Evolutionary conservation across 495 filamentous ascomycete species (phyloP).

Genomic region (Hypomontagnella submonticulosa): DNA sequence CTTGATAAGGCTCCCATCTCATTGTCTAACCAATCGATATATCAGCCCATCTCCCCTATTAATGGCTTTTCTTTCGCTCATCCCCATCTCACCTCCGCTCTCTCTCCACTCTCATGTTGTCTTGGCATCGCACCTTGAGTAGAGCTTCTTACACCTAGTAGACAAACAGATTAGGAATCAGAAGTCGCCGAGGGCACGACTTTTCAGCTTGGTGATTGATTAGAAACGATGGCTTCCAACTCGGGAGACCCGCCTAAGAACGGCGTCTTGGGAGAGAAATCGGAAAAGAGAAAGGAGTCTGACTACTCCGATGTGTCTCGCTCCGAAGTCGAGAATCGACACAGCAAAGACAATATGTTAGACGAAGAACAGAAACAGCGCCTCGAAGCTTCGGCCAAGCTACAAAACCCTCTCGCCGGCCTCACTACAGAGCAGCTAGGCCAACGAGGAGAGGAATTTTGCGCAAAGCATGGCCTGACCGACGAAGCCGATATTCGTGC

Average conservation of each 20-base stretch:
- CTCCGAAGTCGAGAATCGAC: constrained; percentile 35
- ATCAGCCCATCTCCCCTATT: constrained; percentile 23
- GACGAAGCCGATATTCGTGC: constrained; percentile 72
- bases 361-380: constrained; percentile 41
- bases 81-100: constrained; percentile 5
- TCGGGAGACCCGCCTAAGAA: constrained; percentile 25
- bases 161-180: constrained; percentile 1
- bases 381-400: constrained; percentile 48
- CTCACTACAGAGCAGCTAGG: constrained; percentile 68
- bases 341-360: constrained; percentile 25
- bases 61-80: neutral
- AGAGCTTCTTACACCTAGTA: neutral
- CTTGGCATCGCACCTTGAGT: constrained; percentile 5
- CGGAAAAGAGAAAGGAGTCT: constrained; percentile 39
- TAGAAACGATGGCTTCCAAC: constrained; percentile 28
- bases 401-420: constrained; percentile 78
- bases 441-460: constrained; percentile 73
- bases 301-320: constrained; percentile 38
- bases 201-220: constrained; percentile 3
- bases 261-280: constrained; percentile 27
- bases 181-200: neutral
- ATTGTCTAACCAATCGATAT: constrained; percentile 21
- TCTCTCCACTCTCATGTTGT: constrained; percentile 6
- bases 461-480: constrained; percentile 69
- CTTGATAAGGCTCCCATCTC: neutral